These are phyloP conservation scores for Peniophora sp. DNA, from an alignment of 1,284 basidiomycete genomes.

Conservation along the genomic window DNA sequence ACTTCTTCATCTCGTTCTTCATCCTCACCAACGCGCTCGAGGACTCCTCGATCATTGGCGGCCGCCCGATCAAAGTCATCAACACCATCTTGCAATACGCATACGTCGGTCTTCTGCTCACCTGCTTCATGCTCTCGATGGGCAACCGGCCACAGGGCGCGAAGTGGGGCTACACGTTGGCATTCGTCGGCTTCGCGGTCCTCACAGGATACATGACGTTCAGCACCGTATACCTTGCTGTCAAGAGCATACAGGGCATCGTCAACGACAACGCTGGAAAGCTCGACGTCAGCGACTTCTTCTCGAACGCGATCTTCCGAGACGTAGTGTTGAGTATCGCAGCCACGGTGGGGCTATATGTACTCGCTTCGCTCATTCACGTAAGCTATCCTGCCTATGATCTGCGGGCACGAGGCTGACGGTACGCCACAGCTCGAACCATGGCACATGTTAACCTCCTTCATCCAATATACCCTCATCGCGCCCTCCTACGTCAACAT, in stretches of 20 bases:
- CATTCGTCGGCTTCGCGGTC: constrained; percentile 67
- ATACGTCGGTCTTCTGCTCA: constrained; percentile 70
- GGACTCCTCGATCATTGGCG: constrained; percentile 81
- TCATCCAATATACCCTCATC: constrained; percentile 82
- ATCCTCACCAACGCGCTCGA: constrained; percentile 57
- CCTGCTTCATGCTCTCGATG: constrained; percentile 73
- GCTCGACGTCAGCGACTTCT: constrained; percentile 55
- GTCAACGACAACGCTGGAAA: constrained; percentile 60
- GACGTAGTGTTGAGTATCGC: constrained; percentile 75
- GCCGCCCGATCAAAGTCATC: constrained; percentile 67
- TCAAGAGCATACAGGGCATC: constrained; percentile 75
- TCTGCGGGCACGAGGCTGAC: constrained; percentile 20
- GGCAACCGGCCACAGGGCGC: constrained; percentile 87
- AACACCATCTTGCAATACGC: constrained; percentile 80
- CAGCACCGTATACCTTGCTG: constrained; percentile 84
- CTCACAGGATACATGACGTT: constrained; percentile 76
- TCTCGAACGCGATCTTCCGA: constrained; percentile 67
- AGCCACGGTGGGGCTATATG: constrained; percentile 86
- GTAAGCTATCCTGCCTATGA: constrained; percentile 31
- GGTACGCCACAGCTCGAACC: constrained; percentile 90
- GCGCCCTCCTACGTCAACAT: constrained; percentile 87
- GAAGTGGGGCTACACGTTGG: constrained; percentile 74
- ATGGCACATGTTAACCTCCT: constrained; percentile 90
- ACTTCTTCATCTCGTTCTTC: constrained; percentile 80
- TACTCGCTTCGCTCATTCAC: constrained; percentile 81